Base-by-base conservation (phyloP, 2,329 filamentous ascomycete genomes). In the Hymenoscyphus scutula region DNA sequence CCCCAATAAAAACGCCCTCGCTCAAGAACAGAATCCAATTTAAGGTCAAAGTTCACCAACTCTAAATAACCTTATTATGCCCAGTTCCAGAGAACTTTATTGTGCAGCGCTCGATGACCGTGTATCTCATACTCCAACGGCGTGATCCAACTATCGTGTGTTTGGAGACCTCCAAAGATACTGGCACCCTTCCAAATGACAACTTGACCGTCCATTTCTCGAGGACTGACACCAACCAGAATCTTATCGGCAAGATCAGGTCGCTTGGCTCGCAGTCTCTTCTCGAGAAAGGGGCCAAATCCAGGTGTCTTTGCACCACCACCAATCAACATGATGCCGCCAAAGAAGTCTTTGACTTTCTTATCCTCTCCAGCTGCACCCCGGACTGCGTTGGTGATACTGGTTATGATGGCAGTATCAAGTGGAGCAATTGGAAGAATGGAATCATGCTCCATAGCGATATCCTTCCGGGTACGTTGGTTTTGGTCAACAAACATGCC, bases 161-260 rank as follows among this genome's bases (percentile, higher is more conserved):
- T 93, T 54, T 80, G 80, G 64, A 88, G 85, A 69, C 98, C 79
- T 2, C 92, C 93, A 80, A 97, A 99, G 17, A 99, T 93, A 74
- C 92, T 97, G 0, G 91, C 95, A 3, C 95, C 95, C 82, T 99
- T 99, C 95, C 95, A 99, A 8, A 89, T 88, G 59, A 98, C 90
- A n/a, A 98, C 93, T 77, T 97, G 92, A 64, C 95, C 92, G 77
- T 99, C 95, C 79, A 99, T 89, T 71, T 99, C 95, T 71, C 94
- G 83, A 0, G 95, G 95, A 82, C 82, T 95, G 64, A 82, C 80
- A 65, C 84, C 86, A 59, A 88, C 85, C 27, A 87, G 76, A 65
- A 88, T 86, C 64, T 81, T 80, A 34, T 88, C 86, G 23, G 77
- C 76, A 53, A 89, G 76, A 67, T 88, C 86, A 3, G 84, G 84